phyloP scores from a whole-genome alignment of 345 rosid species.

The Citrus hindsii region DNA sequence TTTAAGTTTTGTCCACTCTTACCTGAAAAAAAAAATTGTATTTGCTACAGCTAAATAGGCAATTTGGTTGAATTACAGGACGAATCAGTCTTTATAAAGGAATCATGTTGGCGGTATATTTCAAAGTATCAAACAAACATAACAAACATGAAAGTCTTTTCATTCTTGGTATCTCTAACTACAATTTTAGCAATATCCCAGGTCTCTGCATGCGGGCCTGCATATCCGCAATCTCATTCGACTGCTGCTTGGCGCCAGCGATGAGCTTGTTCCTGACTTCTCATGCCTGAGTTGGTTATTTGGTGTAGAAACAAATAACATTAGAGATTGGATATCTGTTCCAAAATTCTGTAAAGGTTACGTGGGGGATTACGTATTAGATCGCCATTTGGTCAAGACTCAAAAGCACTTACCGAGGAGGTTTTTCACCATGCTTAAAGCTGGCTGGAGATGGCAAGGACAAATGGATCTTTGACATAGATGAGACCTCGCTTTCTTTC shows the following conservation, averaged over 20 bases:
- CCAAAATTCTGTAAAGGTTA: conserved; percentile 48
- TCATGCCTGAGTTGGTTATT: conserved; percentile 1
- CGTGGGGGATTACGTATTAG: conserved; percentile 50
- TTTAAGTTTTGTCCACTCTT: too few relatives aligned
- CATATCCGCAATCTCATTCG: too few relatives aligned
- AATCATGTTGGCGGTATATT: neutral
- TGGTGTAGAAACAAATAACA: conserved; percentile 58
- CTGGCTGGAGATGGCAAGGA: conserved; percentile 33
- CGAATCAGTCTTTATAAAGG: neutral
- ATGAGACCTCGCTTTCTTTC: conserved; percentile 47
- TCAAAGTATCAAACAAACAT: neutral
- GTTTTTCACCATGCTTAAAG: conserved; percentile 36
- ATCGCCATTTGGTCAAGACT: conserved; percentile 42
- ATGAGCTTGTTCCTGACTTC: neutral
- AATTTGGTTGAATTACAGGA: too few relatives aligned
- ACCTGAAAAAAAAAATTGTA: too few relatives aligned
- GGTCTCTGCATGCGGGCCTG: too few relatives aligned
- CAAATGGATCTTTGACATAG: conserved; percentile 46
- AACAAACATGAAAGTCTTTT: neutral
- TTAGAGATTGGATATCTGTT: conserved; percentile 36
- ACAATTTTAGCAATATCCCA: too few relatives aligned
- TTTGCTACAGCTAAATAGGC: too few relatives aligned
- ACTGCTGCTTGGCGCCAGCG: too few relatives aligned
- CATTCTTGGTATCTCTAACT: neutral
- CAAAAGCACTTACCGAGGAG: conserved; percentile 28